Percentiles rank a stretch among this genome's conserved stretches.
Conservation (phyloP, 2,329 filamentous ascomycete genomes). For the Ilyonectria robusta region DNA sequence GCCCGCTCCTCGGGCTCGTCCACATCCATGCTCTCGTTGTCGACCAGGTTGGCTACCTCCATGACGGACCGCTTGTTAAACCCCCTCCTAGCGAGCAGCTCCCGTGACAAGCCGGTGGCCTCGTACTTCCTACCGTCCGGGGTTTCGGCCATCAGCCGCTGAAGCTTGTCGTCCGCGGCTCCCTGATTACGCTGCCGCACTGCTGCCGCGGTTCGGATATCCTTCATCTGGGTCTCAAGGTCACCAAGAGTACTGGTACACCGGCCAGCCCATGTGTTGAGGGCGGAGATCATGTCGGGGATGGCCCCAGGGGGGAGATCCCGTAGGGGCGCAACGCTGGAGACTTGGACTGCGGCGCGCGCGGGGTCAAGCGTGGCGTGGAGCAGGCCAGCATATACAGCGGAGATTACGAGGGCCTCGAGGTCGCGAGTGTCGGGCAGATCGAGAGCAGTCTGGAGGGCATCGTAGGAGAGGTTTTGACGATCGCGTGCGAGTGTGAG, state of each 20-base stretch:
- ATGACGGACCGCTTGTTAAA: constrained; percentile 57
- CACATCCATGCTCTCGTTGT: constrained; percentile 69
- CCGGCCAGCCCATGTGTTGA: constrained; percentile 83
- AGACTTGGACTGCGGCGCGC: constrained; percentile 80
- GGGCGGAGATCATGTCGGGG: constrained; percentile 74
- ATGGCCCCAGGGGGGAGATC: constrained; percentile 85
- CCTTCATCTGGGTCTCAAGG: constrained; percentile 81
- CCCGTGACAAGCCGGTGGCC: constrained; percentile 37
- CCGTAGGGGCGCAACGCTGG: constrained; percentile 86
- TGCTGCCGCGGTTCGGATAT: constrained; percentile 72
- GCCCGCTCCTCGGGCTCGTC: constrained; percentile 68
- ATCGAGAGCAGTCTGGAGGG: constrained; percentile 76
- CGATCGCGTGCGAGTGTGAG: constrained; percentile 82
- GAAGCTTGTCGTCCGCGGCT: constrained; percentile 63
- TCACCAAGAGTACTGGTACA: constrained; percentile 81
- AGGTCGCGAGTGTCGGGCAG: constrained; percentile 78
- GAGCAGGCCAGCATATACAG: constrained; percentile 89
- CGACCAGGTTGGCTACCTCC: constrained; percentile 59
- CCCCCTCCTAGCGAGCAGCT: constrained; percentile 45
- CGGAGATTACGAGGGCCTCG: constrained; percentile 88
- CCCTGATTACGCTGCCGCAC: constrained; percentile 65
- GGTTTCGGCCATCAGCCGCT: constrained; percentile 63
- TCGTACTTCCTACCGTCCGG: constrained; percentile 57
- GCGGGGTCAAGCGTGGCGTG: constrained; percentile 87
- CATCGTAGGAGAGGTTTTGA: constrained; percentile 78